A percentile compares a stretch with the other conserved stretches of the same genome.
Conservation (phyloP, 2,329 filamentous ascomycete genomes). For the Aspergillus calidoustus region DNA sequence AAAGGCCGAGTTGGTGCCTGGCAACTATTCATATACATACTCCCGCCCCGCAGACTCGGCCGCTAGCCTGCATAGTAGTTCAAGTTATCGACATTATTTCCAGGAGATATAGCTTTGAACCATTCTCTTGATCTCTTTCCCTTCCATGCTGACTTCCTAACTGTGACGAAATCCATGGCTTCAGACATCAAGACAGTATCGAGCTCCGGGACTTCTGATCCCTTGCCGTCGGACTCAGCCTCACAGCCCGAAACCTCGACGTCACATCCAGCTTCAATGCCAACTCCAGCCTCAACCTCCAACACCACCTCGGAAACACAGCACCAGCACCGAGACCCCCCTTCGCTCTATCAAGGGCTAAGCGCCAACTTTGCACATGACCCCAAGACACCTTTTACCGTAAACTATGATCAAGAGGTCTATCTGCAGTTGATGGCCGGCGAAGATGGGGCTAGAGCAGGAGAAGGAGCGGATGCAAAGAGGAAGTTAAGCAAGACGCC, state of each 20-base stretch:
- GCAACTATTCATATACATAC: background rate
- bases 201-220: background rate
- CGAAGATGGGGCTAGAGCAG: slow-evolving; percentile 3
- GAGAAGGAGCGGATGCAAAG: slow-evolving; percentile 14
- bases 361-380: slow-evolving; percentile 35
- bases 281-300: background rate
- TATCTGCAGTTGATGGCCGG: slow-evolving; percentile 36
- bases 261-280: background rate
- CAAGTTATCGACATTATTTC: background rate
- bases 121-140: background rate
- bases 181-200: background rate
- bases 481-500: slow-evolving; percentile 31
- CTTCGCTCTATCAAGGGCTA: slow-evolving; percentile 55
- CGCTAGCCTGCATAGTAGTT: background rate
- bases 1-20: background rate
- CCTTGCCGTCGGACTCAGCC: background rate
- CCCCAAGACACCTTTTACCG: slow-evolving; percentile 21
- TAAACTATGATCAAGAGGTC: slow-evolving; percentile 39
- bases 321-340: background rate
- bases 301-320: background rate
- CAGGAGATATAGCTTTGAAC: background rate
- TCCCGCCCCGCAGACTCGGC: background rate
- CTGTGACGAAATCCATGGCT: background rate
- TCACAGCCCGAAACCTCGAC: background rate
- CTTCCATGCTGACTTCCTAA: background rate